Evolutionary conservation across 129 eudicot species (phyloP).

Genomic region (Pulicaria dysenterica): DNA sequence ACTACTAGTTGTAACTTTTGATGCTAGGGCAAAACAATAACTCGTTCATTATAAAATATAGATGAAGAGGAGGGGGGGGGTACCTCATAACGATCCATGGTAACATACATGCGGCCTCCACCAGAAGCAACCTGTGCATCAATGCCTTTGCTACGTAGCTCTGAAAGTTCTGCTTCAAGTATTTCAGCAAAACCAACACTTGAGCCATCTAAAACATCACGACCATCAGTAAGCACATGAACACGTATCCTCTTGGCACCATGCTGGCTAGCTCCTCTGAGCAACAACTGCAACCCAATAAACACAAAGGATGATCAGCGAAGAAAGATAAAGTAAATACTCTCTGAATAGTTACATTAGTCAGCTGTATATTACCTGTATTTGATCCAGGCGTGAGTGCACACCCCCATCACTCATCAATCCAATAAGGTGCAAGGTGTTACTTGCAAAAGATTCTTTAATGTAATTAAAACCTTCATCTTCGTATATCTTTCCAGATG

Average conservation of each 20-base stretch:
- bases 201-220: conserved; percentile 95
- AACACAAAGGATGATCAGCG: neutral
- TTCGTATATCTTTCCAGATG: conserved; percentile 81
- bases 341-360: neutral
- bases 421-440: conserved; percentile 88
- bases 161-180: conserved; percentile 75
- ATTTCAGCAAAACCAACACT: conserved; percentile 86
- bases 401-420: conserved; percentile 96
- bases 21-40: neutral
- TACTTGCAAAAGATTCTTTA: conserved; percentile 59
- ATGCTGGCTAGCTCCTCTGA: conserved; percentile 78
- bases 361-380: conserved; percentile 54
- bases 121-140: conserved; percentile 94
- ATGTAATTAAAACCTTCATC: conserved; percentile 95
- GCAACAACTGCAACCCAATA: conserved; percentile 57
- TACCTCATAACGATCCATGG: conserved; percentile 99
- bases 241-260: conserved; percentile 91
- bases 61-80: neutral
- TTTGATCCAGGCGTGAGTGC: conserved; percentile 86
- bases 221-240: conserved; percentile 90
- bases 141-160: conserved; percentile 65
- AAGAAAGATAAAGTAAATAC: neutral
- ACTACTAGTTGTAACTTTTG: neutral
- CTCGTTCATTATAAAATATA: neutral
- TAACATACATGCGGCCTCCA: conserved; percentile 96